Conservation (phyloP, 768 basidiomycete species). For the Tremella fuciformis region DNA sequence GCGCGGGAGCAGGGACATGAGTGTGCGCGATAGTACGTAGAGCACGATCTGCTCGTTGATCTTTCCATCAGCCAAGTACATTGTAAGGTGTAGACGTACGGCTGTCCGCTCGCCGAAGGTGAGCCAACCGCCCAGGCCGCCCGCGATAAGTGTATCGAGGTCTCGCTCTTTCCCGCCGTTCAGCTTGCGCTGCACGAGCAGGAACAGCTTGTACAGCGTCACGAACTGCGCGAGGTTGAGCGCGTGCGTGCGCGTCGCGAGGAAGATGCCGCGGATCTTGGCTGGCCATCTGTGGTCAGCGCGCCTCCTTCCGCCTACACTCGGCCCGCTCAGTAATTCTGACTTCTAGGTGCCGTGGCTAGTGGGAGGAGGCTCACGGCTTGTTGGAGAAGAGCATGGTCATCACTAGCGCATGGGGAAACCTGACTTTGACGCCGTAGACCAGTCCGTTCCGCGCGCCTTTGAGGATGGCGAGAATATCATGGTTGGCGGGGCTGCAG, state of each 20-base stretch:
- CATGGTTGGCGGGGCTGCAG: conserved; percentile 69
- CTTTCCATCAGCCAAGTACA: no score
- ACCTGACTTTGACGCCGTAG: conserved; percentile 56
- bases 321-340: no score
- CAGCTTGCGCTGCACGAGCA: conserved; percentile 74
- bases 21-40: conserved; percentile 87
- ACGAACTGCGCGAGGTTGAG: conserved; percentile 92
- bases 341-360: no score
- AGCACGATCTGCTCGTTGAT: conserved; percentile 73
- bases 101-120: conserved; percentile 52
- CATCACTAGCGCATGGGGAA: conserved; percentile 96
- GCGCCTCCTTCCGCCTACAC: no score
- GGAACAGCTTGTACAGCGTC: conserved; percentile 79
- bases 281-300: conserved; percentile 28
- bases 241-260: conserved; percentile 85
- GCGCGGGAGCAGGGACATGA: conserved; percentile 87
- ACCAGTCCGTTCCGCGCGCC: conserved; percentile 61
- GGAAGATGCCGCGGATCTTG: conserved; percentile 60
- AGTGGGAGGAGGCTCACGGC: conserved; percentile 63
- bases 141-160: conserved; percentile 86
- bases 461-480: conserved; percentile 87
- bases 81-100: conserved; percentile 52
- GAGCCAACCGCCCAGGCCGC: conserved; percentile 79
- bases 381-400: conserved; percentile 88
- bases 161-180: conserved; percentile 76